Evolutionary conservation across 2,329 filamentous ascomycete species (phyloP), one percentile per base, ranked within the genome.

Genomic region (Aspergillus chevalieri): DNA sequence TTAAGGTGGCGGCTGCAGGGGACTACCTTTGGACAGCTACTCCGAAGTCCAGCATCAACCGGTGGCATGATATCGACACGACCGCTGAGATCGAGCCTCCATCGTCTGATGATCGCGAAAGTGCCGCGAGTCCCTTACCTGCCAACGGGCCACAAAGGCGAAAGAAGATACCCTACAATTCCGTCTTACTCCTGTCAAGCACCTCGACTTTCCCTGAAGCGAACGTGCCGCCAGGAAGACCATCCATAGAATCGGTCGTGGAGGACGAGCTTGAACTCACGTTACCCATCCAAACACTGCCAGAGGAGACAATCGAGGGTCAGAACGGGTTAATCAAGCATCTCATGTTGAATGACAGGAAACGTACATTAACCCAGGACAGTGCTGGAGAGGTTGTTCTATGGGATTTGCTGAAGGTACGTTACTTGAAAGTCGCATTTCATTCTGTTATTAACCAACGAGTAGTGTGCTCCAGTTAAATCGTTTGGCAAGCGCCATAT

Each of bases 311-410:
- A 0, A 93, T 98, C 44, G 90, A 96, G 69, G 93, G 93, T 1
- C 91, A 96, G 62, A 92, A 95, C 70, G 93, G 93, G 8, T 74
- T 98, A 47, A 89, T 97, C 53, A 98, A 97, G 69, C 88, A 96
- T 67, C 85, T 86, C 60, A 79, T 97, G 58, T 77, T 98, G 52
- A 97, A 95, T 67, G 92, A 98, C 66, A 81, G 92, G 57, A 86
- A 88, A 63, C 82, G 90, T 51, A 91, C 94, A 3, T 75, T 98
- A 56, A 98, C 93, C 0, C 75, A 95, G 47, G 93, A 98, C 68
- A 96, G 93, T 2, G 91, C 92, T 1, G 93, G 93, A 14, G 93
- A 98, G 64, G 91, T 97, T 2, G 75, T 96, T 43, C 73, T 98
- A 56, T 98, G 93, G 93, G 93, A 98, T 76, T 75, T 98, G 36